Evolutionary conservation across 2,329 filamentous ascomycete species (phyloP), one percentile per base, ranked within the genome.

Genomic region (Pezicula rhizophila): DNA sequence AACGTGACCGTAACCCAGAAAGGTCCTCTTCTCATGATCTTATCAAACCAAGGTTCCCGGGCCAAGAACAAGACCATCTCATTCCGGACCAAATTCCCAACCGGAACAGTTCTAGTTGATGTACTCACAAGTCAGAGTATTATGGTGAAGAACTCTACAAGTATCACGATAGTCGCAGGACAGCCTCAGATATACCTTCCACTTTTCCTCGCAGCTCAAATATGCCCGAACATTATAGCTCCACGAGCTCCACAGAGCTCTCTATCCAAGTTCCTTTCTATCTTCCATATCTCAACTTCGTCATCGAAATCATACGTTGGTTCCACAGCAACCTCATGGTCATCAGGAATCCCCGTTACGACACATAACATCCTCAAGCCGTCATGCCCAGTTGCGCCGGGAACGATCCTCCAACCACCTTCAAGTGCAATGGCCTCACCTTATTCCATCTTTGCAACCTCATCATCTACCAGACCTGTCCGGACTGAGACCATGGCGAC

Each of bases 11-110:
- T 34, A 11, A 49, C 42, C 3, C 52, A 52, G 14, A 54, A 54
- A 38, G 52, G 52, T 6, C 52, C 52, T n/a, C 15, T 54, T 33
- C 46, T 54, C 37, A 50, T 54, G 49, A 41, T 52, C 31, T 44
- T 54, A 31, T 52, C 52, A 25, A 54, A 54, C 20, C 23, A 50
- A 45, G 52, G 52, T 14, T 50, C 46, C 18, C 20, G 45, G 8
- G 44, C 49, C 17, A 45, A 42, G 23, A 7, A 10, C 17, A 52
- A 34, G 20, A 42, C 23, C 11, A 35, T 52, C 33, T 47, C 40
- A 14, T 15, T 44, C n/a, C 40, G 31, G 20, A 49, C 46, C 14
- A 49, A 23, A 47, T 54, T 54, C 28, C 15, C 47, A 7, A 31
- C 25, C 2, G 52, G 52, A 12, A 54, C 52, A 15, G 42, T 48